Base-by-base conservation (phyloP, 352 stramenopile genomes). In the Pythium periplocum region DNA sequence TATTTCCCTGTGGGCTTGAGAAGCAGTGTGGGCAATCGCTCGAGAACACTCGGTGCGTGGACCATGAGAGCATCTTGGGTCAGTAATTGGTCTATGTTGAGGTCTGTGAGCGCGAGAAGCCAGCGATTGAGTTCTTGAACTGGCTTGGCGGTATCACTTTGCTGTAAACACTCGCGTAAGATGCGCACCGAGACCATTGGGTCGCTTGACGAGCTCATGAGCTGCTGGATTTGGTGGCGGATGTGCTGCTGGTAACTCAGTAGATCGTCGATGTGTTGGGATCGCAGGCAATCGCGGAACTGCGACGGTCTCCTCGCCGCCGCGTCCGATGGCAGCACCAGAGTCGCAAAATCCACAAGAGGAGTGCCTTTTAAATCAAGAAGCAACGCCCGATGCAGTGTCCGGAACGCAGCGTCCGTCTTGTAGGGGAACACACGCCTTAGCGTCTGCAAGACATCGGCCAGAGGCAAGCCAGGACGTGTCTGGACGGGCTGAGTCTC, bases 401-500 rank as follows among this genome's bases (percentile, higher is more conserved):
- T 49, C 43, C 55, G 69, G 10, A 88, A 60, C 7, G 65, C 57
- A 0, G 31, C 31, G 39, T 88, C 78, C 0, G 57, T 62, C 52
- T 90, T 90, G 77, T 77, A 90, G 0, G 80, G 77, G 51, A 85
- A 90, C 3, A 70, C 53, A 1, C 76, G 55, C 1, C 73, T 61
- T 5, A 91, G 47, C 0, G 73, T 63, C 11, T 62, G 68, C 3
- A 91, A 36, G 2, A 84, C 64, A 7, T 82, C 69, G 1, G 71
- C 64, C 1, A 88, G 41, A 1, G 56, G 68, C 2, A 91, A 65
- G 2, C 62, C 61, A 12, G 50, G 55, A 36, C 52, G 47, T 11
- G 38, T 11, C 59, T 3, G 43, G 45, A 62, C 12, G 1, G 61
- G 63, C 36, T 74, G 74, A 3, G 61, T 64, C 45, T 90, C 80